Evolutionary conservation across 257 asterid genomes (phyloP), one percentile per base, ranked within the genome.

Genomic region (Forsythia suspensa): DNA sequence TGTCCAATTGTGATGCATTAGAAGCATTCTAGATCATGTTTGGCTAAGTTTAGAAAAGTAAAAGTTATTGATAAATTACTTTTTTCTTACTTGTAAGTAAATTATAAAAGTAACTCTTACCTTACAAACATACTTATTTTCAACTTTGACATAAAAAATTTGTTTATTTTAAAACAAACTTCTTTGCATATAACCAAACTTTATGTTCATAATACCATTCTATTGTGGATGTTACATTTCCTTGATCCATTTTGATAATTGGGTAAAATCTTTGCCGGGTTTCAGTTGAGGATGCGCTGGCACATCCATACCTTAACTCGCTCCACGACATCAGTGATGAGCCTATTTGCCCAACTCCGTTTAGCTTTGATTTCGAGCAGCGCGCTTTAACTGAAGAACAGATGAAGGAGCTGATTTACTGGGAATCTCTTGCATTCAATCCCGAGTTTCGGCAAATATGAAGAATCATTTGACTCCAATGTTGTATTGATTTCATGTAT

Each of bases 251-350:
- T 59, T 59, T 21, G 11, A 7, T 59, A 59, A 59, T 20, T 3
- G 1, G n/a, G 67, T 21, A 20, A 29, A 59, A 59, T 59, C 36
- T 78, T 29, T 41, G 43, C 20, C 5, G 72, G 43, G 18, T 78
- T 76, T 85, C 94, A 95, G 99, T 95, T 82, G 99, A 91, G 82
- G 98, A 71, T 39, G 99, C 99, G 24, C 70, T 95, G 85, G 99
- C 93, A 43, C 99, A 95, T 82, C 97, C 99, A 0, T 95, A 95
- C 83, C 87, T 95, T 70, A 93, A 90, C 77, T 95, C 99, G 40
- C 98, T 95, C 84, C 98, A 95, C 5, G 98, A 95, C 89, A 90
- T 93, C 80, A 95, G 98, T 16, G 99, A 95, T 73, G 98, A 95
- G 89, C 99, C 99, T 2, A 78, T 84, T 74, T 91, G 97, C 83